A percentile compares a stretch with the other conserved stretches of the same genome.
phyloP scores from a whole-genome alignment of 805 yeast species.

The Spathaspora arborariae region DNA sequence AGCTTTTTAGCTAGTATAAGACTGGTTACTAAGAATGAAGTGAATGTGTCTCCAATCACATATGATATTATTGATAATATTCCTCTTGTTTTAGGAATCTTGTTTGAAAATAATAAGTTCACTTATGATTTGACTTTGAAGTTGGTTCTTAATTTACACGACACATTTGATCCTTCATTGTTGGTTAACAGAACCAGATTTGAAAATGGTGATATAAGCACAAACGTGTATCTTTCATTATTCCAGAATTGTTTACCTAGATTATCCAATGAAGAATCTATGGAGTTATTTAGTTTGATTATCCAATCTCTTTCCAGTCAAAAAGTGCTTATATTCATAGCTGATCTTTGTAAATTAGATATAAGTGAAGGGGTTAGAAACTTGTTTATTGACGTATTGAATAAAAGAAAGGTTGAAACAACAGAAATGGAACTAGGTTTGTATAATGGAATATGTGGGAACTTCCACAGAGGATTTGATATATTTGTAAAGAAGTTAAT shows the following conservation, averaged over 20 bases:
- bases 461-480: slow-evolving; percentile 15
- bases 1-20: slow-evolving; percentile 24
- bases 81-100: slow-evolving; percentile 20
- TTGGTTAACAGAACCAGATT: slow-evolving; percentile 13
- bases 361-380: not conserved
- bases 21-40: slow-evolving; percentile 27
- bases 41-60: slow-evolving; percentile 24
- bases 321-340: slow-evolving; percentile 16
- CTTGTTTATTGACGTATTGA: slow-evolving; percentile 5
- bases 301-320: slow-evolving; percentile 11
- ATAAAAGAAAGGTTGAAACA: not conserved
- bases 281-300: slow-evolving; percentile 11
- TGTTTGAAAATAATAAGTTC: slow-evolving; percentile 16
- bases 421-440: slow-evolving; percentile 15
- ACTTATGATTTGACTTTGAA: slow-evolving; percentile 20
- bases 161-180: slow-evolving; percentile 27
- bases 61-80: slow-evolving; percentile 30
- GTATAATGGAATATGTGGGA: slow-evolving; percentile 17
- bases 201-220: slow-evolving; percentile 1
- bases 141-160: slow-evolving; percentile 25
- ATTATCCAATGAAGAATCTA: slow-evolving; percentile 10
- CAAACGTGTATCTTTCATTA: slow-evolving; percentile 13
- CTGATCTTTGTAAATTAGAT: slow-evolving; percentile 11
- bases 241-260: slow-evolving; percentile 6
- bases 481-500: slow-evolving; percentile 29